Percentiles rank a stretch among this genome's conserved stretches.
These are phyloP conservation scores for Cutaneotrichosporon daszewskae DNA, from an alignment of 1,284 basidiomycete species.

Conservation along the genomic window DNA sequence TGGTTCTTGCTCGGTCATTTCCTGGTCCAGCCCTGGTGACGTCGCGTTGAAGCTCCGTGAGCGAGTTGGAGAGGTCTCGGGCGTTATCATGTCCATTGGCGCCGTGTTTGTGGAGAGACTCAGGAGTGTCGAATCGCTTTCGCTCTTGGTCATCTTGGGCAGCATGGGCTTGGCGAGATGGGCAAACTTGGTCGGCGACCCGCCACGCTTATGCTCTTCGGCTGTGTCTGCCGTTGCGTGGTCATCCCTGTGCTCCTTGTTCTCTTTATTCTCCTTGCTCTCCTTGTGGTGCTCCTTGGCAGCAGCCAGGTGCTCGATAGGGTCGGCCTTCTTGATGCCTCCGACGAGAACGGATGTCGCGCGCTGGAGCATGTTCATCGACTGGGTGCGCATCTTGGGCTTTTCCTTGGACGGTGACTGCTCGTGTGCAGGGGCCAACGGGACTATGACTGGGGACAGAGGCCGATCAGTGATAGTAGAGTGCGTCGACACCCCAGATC, in stretches of 20 bases:
- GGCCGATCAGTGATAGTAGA: too few relatives aligned
- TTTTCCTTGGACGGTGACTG: conserved; percentile 21
- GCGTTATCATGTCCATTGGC: too few relatives aligned
- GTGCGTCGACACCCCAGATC: too few relatives aligned
- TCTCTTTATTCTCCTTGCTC: neutral
- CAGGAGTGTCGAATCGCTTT: conserved; percentile 17
- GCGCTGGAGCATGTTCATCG: conserved; percentile 87
- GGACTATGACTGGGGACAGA: neutral
- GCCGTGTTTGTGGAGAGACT: too few relatives aligned
- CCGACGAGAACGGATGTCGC: conserved; percentile 72
- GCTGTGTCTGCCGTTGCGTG: neutral
- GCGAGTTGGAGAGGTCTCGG: conserved; percentile 1
- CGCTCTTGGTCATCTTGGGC: conserved; percentile 23
- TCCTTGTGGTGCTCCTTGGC: neutral
- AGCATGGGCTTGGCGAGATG: neutral
- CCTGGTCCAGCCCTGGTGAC: too few relatives aligned
- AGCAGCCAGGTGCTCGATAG: neutral
- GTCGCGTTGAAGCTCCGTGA: neutral
- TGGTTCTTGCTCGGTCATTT: too few relatives aligned
- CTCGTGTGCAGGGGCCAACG: conserved; percentile 7
- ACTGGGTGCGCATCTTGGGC: conserved; percentile 64
- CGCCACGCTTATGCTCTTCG: conserved; percentile 10
- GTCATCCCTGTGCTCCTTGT: conserved; percentile 3
- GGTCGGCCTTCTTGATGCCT: conserved; percentile 4
- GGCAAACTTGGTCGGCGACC: conserved; percentile 33